Percentiles rank a stretch among this genome's conserved stretches.
Evolutionary conservation across 2,329 filamentous ascomycete genomes (phyloP).

Genomic region (Colletotrichum orbiculare): DNA sequence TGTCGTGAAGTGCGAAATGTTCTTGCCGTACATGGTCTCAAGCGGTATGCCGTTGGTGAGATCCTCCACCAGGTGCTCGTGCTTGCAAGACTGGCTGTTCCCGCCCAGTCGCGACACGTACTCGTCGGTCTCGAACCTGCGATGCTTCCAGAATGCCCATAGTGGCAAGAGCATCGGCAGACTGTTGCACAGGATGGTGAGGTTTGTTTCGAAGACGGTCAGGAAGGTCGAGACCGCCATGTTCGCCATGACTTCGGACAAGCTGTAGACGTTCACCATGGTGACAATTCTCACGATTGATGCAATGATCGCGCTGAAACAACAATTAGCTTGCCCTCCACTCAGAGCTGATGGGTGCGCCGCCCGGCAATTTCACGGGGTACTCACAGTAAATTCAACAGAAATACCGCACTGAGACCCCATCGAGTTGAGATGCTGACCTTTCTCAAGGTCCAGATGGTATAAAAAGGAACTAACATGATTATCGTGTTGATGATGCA

Average conservation of each 20-base stretch:
- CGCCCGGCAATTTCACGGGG: neutral
- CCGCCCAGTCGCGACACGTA: slow-evolving; percentile 20
- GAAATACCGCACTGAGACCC: slow-evolving; percentile 43
- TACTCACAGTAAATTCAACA: slow-evolving; percentile 43
- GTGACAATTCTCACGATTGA: slow-evolving; percentile 40
- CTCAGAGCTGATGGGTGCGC: too few species aligned
- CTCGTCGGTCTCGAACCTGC: slow-evolving; percentile 24
- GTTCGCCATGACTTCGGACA: slow-evolving; percentile 40
- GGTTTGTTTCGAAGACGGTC: slow-evolving; percentile 38
- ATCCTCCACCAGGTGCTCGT: slow-evolving; percentile 28
- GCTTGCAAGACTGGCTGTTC: slow-evolving; percentile 18
- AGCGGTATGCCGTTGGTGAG: slow-evolving; percentile 24
- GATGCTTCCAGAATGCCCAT: slow-evolving; percentile 23
- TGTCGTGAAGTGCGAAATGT: slow-evolving; percentile 13
- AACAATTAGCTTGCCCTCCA: neutral
- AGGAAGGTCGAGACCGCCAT: slow-evolving; percentile 42
- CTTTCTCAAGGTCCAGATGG: slow-evolving; percentile 49
- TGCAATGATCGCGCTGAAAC: slow-evolving; percentile 39
- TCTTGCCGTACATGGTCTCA: slow-evolving; percentile 25
- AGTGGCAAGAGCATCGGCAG: slow-evolving; percentile 39
- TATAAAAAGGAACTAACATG: slow-evolving; percentile 50
- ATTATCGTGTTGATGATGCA: slow-evolving; percentile 52
- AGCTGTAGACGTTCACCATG: slow-evolving; percentile 40
- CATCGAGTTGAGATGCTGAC: slow-evolving; percentile 42
- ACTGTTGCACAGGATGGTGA: slow-evolving; percentile 40